Conservation (phyloP, 2,329 filamentous ascomycete genomes). For the Colletotrichum sidae region DNA sequence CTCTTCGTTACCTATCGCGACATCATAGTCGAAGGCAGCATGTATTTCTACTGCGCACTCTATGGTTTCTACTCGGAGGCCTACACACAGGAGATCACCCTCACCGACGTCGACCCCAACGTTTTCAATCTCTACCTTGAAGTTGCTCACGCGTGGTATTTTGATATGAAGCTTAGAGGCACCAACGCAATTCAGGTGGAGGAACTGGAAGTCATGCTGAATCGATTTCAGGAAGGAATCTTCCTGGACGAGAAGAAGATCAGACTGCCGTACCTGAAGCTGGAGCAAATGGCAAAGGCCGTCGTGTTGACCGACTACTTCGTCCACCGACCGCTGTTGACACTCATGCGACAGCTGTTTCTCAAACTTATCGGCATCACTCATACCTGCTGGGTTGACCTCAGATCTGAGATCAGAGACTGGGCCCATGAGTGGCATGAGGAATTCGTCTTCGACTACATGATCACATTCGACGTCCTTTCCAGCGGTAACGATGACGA, state of each 20-base stretch:
- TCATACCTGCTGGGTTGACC: constrained; percentile 5
- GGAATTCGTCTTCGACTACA: constrained; percentile 26
- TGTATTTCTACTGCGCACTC: constrained; percentile 26
- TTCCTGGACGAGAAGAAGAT: not conserved
- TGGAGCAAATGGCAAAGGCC: not conserved
- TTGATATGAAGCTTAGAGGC: constrained; percentile 30
- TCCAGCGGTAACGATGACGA: constrained; percentile 25
- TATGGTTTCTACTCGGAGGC: constrained; percentile 30
- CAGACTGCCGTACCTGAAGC: constrained; percentile 19
- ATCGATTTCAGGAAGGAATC: not conserved
- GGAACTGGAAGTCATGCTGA: not conserved
- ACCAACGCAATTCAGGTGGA: constrained; percentile 10
- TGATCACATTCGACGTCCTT: constrained; percentile 13
- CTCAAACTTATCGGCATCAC: constrained; percentile 14
- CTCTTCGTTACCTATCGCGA: constrained; percentile 30
- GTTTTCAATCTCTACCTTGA: constrained; percentile 10
- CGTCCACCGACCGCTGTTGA: constrained; percentile 29
- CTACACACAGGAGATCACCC: constrained; percentile 3
- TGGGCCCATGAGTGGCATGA: constrained; percentile 7
- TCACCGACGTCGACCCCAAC: too few relatives aligned
- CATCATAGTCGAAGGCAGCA: constrained; percentile 22
- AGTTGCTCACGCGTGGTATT: constrained; percentile 30
- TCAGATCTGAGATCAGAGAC: constrained; percentile 8
- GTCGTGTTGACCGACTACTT: constrained; percentile 24
- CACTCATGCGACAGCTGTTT: constrained; percentile 26